Base-by-base conservation (phyloP, 2,329 filamentous ascomycete species). In the Amesomyces nigricolor region DNA sequence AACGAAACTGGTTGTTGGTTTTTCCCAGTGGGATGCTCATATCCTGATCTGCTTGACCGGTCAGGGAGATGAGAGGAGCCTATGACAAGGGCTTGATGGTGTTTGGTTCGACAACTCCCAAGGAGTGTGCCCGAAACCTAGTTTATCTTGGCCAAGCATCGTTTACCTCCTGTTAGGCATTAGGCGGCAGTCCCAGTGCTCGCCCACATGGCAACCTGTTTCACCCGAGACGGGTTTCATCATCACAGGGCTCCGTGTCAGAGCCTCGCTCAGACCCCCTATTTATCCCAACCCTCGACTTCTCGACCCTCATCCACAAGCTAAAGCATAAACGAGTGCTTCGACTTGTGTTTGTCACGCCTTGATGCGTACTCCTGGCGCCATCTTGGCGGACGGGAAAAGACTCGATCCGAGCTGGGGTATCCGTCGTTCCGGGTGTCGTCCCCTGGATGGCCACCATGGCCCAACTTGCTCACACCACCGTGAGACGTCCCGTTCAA, bases 161-260 rank as follows among this genome's bases (percentile, higher is more conserved):
- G 44, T 32, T 43, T 17, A 17, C 39, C 11, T 7, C 17, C n/a
- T 49, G 55, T 51, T 58, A 54, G 45, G 5, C 17, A 37, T 45
- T 50, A 11, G 51, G 43, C 19, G 39, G 48, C 10, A 2, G 39
- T 9, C 35, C 37, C 9, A 32, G 8, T 30, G 30, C 26, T 52
- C 47, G 47, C 56, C 58, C 54, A 56, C 56, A 54, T 32, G 19
- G 32, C 16, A 10, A 38, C 22, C 38, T 16, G 32, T 26, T 26
- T 40, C 30, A 26, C 1, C 26, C 42, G 49, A 54, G 43, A 9
- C 44, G 32, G 38, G 59, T 61, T 61, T 61, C 59, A 61, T 58
- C 57, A 44, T 17, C 29, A 37, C 53, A 50, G 54, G 57, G 54
- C 51, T 51, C 13, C 43, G 59, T 59, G 53, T 61, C 59, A 61